Evolutionary conservation across 768 basidiomycete genomes (phyloP).

Genomic region (Mycena crocata): DNA sequence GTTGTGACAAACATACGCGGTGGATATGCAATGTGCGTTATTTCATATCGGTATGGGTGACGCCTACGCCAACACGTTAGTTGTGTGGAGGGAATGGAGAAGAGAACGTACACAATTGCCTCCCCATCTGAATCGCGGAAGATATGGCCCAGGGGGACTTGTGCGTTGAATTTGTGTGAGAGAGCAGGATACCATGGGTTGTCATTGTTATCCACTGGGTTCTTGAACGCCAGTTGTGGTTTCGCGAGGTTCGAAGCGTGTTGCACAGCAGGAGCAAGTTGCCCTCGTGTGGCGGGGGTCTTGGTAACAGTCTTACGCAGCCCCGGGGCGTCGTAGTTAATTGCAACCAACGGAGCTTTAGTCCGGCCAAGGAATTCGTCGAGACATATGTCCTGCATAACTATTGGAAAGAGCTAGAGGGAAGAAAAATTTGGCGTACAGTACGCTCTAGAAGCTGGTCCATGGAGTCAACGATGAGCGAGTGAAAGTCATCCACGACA

Average conservation of each 20-base stretch:
- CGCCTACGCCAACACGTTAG: conserved; percentile 43
- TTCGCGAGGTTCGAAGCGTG: conserved; percentile 83
- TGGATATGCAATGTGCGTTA: conserved; percentile 79
- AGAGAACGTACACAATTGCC: conserved; percentile 45
- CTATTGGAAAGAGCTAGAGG: neutral
- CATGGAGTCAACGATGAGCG: conserved; percentile 83
- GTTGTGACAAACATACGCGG: conserved; percentile 68
- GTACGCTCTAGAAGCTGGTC: conserved; percentile 89
- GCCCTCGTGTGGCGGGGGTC: conserved; percentile 47
- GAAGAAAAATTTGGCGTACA: conserved; percentile 54
- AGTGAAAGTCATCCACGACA: conserved; percentile 85
- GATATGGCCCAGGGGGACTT: conserved; percentile 82
- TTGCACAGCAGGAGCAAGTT: conserved; percentile 70
- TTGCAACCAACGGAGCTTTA: conserved; percentile 72
- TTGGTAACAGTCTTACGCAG: conserved; percentile 46
- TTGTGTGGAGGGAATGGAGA: neutral
- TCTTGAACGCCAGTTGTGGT: conserved; percentile 83
- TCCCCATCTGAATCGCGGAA: conserved; percentile 48
- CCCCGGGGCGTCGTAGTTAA: conserved; percentile 54
- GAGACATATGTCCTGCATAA: conserved; percentile 77
- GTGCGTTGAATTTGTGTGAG: conserved; percentile 83
- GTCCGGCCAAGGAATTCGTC: conserved; percentile 81
- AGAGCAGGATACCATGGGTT: conserved; percentile 76
- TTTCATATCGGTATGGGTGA: conserved; percentile 92
- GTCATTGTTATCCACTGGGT: conserved; percentile 67